Base-by-base conservation (phyloP, 768 basidiomycete species). In the Rhodotorula kratochvilovae region DNA sequence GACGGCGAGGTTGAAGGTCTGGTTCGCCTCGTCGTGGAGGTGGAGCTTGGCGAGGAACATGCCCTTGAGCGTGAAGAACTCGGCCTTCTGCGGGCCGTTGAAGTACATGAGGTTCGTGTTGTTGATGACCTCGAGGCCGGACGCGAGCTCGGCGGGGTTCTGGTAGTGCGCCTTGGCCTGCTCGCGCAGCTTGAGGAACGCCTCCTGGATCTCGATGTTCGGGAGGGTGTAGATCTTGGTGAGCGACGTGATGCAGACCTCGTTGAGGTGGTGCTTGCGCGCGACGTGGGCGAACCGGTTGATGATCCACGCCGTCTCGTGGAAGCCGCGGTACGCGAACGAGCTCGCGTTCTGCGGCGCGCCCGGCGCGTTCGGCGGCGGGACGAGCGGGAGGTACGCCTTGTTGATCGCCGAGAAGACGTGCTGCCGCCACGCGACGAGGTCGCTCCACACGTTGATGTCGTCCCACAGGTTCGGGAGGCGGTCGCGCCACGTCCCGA, bases 261-360 rank as follows among this genome's bases (percentile, higher is more conserved):
- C 96, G 56, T 94, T 85, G 13, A 99, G 85, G 71, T 94, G 90
- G 78, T 99, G 96, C 81, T 98, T 95, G 68, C 96, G 86, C 31
- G 96, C 96, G 65, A 97, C 93, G 81, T 99, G 95, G 16, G 96
- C 96, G 78, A 99, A 98, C 25, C 96, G 89, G 80, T 99, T 99
- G 83, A 98, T 97, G 79, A 96, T 98, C 96, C 96, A 99, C 13
- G 96, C 96, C 0, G 93, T 98, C 83, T 99, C 96, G 79, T 99
- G 96, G 80, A 91, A 97, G 15, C 96, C 96, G 61, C 96, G 87
- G 79, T 92, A 98, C 13, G 93, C 95, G 78, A 87, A 90, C 53
- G 88, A 82, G 68, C 85, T 89, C 21, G 84, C 81, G 55, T 83
- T 84, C 53, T 83, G 82, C 29, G 51, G 62, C 8, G 62, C 68